These are phyloP conservation scores for Ogataea hybrid DNA, from an alignment of 1,139 yeast species.

Conservation along the genomic window DNA sequence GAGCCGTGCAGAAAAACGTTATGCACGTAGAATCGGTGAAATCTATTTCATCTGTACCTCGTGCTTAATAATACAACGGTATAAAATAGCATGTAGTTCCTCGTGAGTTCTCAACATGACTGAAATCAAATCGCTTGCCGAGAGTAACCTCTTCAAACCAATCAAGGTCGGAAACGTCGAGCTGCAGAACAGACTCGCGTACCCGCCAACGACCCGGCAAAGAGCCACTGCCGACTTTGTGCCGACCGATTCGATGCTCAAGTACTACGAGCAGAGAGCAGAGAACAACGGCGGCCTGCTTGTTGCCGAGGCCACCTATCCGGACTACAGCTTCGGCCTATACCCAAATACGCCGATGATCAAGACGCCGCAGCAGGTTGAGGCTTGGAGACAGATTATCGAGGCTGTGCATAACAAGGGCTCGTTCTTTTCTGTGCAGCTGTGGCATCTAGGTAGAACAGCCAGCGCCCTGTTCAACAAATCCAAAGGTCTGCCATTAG, in stretches of 20 bases:
- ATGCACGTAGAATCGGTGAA: background rate
- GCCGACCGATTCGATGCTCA: slow-evolving; percentile 45
- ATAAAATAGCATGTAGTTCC: background rate
- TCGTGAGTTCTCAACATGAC: background rate
- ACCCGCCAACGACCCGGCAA: slow-evolving; percentile 56
- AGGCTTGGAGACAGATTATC: slow-evolving; percentile 45
- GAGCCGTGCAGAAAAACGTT: background rate
- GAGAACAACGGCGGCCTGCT: slow-evolving; percentile 53
- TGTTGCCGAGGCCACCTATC: slow-evolving; percentile 51
- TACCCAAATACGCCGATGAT: slow-evolving; percentile 49
- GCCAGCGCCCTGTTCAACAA: slow-evolving; percentile 45
- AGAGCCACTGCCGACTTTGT: slow-evolving; percentile 42
- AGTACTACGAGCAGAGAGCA: slow-evolving; percentile 56
- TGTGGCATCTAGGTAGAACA: slow-evolving; percentile 61
- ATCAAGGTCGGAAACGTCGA: slow-evolving; percentile 44
- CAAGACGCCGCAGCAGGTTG: slow-evolving; percentile 50
- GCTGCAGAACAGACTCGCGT: slow-evolving; percentile 41
- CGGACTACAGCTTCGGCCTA: slow-evolving; percentile 43
- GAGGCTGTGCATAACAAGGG: slow-evolving; percentile 56
- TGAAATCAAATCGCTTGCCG: background rate
- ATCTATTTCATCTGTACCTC: background rate
- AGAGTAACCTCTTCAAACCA: slow-evolving; percentile 36
- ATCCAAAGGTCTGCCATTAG: slow-evolving; percentile 35
- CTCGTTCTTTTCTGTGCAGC: slow-evolving; percentile 50
- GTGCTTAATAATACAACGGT: background rate